phyloP scores from a whole-genome alignment of 2,329 filamentous ascomycete species.

The Clarireedia sp. region DNA sequence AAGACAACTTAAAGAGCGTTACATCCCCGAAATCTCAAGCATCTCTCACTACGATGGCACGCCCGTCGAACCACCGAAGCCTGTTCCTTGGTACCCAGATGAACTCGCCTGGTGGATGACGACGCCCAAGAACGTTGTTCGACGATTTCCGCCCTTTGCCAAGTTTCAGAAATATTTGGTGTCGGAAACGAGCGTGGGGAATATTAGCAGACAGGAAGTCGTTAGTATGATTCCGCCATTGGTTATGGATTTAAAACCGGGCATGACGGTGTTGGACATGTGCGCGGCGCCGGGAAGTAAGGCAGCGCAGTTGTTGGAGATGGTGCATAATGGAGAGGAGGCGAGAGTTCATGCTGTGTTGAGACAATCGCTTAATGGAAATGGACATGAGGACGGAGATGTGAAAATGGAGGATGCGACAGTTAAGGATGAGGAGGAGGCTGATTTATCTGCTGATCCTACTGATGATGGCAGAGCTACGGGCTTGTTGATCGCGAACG shows the following conservation, averaged over 20 bases:
- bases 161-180: slow-evolving; percentile 97
- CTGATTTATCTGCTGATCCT: slow-evolving; percentile 45
- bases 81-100: slow-evolving; percentile 89
- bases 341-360: slow-evolving; percentile 65
- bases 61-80: slow-evolving; percentile 70
- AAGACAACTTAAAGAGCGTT: slow-evolving; percentile 76
- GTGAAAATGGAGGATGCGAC: slow-evolving; percentile 11
- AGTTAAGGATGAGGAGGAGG: slow-evolving; percentile 36
- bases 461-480: slow-evolving; percentile 81
- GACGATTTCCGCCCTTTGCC: slow-evolving; percentile 87
- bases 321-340: slow-evolving; percentile 90
- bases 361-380: slow-evolving; percentile 48
- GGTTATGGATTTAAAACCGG: slow-evolving; percentile 81
- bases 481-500: slow-evolving; percentile 88
- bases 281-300: slow-evolving; percentile 97
- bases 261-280: slow-evolving; percentile 90
- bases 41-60: slow-evolving; percentile 78
- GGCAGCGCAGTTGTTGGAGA: slow-evolving; percentile 88
- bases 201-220: slow-evolving; percentile 94
- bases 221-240: slow-evolving; percentile 98
- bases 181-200: slow-evolving; percentile 92
- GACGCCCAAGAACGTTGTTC: slow-evolving; percentile 90
- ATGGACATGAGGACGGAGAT: slow-evolving; percentile 49
- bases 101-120: slow-evolving; percentile 97
- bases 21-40: slow-evolving; percentile 81